Evolutionary conservation across 495 filamentous ascomycete species (phyloP), one percentile per base, ranked within the genome.

Genomic region (Daldinia bambusicola): DNA sequence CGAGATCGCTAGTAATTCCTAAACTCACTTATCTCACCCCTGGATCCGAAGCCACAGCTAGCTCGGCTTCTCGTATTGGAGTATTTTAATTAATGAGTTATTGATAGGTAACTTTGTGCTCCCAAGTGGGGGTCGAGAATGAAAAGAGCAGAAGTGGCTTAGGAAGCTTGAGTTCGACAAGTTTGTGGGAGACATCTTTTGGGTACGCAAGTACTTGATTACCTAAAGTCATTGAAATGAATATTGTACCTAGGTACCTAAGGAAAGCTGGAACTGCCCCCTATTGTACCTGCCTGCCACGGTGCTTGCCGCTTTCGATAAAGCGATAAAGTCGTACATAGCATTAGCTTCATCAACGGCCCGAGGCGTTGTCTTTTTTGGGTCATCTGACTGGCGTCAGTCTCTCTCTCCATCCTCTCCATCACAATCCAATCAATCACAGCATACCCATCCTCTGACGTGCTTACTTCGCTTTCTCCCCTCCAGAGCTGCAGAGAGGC

Each of bases 351-450:
- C 52, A 62, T 34, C 3, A 52, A 41, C 66, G 57, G 57, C 37
- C 65, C 52, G 66, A 36, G 14, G 57, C 55, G 53, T 62, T 13
- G n/a, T 32, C 53, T 37, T 53, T 48, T 62, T 66, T 53, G 20
- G 56, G 50, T 32, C 41, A 62, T 65, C 55, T 55, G 32, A 58
- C 53, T 63, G 66, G 64, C 63, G 57, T 67, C 31, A 51, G 31
- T 63, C 30, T 32, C 20, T 37, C 34, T 36, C 34, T 36, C 26
- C 3, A 1, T 26, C 26, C 26, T 26, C 3, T 26, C 5, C 36
- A 38, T 16, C 51, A 31, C 55, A 32, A 59, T 65, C 70, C 70
- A 73, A 72, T 72, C 61, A 67, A 59, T 65, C 43, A 50, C 45
- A 41, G 26, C 16, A 32, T 45, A 59, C 36, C 63, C 59, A 55